A percentile compares a stretch with the other conserved stretches of the same genome.
phyloP scores from a whole-genome alignment of 441 rosid genomes.

The Lepidium campestre region DNA sequence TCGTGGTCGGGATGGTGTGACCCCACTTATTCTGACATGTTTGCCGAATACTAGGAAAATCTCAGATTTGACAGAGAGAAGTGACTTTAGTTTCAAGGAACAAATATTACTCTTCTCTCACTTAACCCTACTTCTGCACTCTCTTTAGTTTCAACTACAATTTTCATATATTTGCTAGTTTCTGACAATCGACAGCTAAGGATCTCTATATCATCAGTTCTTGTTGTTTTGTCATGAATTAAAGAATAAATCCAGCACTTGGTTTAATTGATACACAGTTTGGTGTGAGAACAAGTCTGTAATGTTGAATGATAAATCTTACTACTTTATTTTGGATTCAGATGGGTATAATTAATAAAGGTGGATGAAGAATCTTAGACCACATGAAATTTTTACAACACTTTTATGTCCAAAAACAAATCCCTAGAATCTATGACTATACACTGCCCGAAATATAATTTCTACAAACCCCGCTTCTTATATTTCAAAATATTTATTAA shows the following conservation, averaged over 20 bases:
- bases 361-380: slow-evolving; percentile 18
- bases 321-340: slow-evolving; percentile 1
- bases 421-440: slow-evolving; percentile 2
- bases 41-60: slow-evolving; percentile 24
- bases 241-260: neutral
- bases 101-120: slow-evolving; percentile 21
- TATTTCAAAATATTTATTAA: slow-evolving; percentile 7
- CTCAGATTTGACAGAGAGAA: slow-evolving; percentile 24
- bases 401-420: slow-evolving; percentile 6
- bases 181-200: neutral
- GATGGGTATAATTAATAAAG: neutral
- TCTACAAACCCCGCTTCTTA: slow-evolving; percentile 19
- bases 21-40: slow-evolving; percentile 28
- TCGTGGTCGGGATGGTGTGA: slow-evolving; percentile 21
- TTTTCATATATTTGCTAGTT: slow-evolving; percentile 12
- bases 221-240: neutral
- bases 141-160: slow-evolving; percentile 9
- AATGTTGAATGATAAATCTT: neutral
- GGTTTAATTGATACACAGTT: neutral
- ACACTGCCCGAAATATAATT: neutral
- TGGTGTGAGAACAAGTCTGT: neutral
- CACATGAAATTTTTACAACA: neutral
- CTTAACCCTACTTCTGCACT: slow-evolving; percentile 22
- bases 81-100: slow-evolving; percentile 34
- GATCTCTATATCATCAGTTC: neutral